Base-by-base conservation (phyloP, 164 flowering plant genomes). In the Vitis amurensis region DNA sequence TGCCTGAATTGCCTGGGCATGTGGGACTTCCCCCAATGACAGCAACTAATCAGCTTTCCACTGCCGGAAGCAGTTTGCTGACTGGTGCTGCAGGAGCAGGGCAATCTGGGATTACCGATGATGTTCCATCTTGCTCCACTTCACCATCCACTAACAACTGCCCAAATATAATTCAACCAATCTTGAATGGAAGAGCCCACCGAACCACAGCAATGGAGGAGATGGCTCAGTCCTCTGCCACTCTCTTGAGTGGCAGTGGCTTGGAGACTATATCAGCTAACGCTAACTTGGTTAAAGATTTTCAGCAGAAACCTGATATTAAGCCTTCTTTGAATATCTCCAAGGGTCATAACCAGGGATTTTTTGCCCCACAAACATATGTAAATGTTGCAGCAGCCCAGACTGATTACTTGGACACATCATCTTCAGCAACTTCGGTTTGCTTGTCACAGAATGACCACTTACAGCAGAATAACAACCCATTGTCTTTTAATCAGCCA, bases 391-490 rank as follows among this genome's bases (percentile, higher is more conserved):
- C 66, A 48, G 76, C 78, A 27, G 52, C 84, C 29, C 99, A 87
- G 59, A 77, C 88, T 59, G 98, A 91, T 76, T 90, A 84, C 79
- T 71, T 95, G 81, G 99, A 93, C 63, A 75, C 94, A 56, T 85
- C 99, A 56, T 94, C 98, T 75, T 95, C 99, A 5, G 90, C 92
- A 69, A 92, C 98, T 58, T 90, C 95, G 44, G 90, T 80, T 70
- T 82, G 94, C 61, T 79, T 89, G 66, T 85, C 94, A 68, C 97
- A 87, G 71, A 88, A 81, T 77, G 97, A 91, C 44, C 78, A 86
- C 53, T 73, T 88, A 31, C 93, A 85, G 70, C 88, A 84, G 63
- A 78, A 68, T 62, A 83, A 75, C 80, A 79, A 83, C 76, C 79
- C 80, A 17, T 27, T 82, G 63, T 72, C 89, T 61, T 87, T 84